These are phyloP conservation scores for Coemansia sp. DNA, from an alignment of 192 early-diverging fungal species.

Conservation along the genomic window DNA sequence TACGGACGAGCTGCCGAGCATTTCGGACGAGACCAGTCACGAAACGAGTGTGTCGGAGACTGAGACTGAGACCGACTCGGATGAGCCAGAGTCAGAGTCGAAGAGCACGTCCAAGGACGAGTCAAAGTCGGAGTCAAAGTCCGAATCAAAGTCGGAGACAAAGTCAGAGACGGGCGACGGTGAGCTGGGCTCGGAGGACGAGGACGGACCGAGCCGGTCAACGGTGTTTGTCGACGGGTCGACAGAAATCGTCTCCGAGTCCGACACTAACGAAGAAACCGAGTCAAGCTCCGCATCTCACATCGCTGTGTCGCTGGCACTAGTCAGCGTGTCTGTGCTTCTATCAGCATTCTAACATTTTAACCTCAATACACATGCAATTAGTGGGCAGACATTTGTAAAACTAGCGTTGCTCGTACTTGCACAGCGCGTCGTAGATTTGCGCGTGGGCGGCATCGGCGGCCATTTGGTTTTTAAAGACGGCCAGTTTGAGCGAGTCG, in stretches of 20 bases:
- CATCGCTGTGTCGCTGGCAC: constrained; percentile 8
- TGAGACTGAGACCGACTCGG: neutral
- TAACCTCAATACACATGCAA: too few relatives aligned
- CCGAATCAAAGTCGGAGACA: neutral
- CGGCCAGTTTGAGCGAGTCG: constrained; percentile 74
- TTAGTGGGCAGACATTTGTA: too few relatives aligned
- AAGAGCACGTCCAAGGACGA: neutral
- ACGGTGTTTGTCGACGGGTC: constrained; percentile 25
- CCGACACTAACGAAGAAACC: neutral
- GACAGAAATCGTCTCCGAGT: constrained; percentile 3
- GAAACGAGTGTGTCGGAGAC: neutral
- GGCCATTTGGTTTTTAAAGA: constrained; percentile 75
- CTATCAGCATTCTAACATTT: constrained; percentile 26
- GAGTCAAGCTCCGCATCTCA: constrained; percentile 1
- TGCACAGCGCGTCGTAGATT: constrained; percentile 69
- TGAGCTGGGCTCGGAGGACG: neutral
- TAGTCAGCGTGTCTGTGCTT: constrained; percentile 28
- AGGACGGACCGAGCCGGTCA: constrained; percentile 6
- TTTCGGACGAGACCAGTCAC: neutral
- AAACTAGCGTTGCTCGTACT: constrained; percentile 8
- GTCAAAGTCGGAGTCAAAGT: neutral
- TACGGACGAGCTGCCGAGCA: neutral
- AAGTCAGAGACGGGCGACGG: neutral
- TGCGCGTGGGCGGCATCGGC: constrained; percentile 65
- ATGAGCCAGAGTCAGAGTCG: neutral